These are phyloP conservation scores for Coemansia sp. DNA, from an alignment of 192 early-diverging fungal genomes.

Conservation along the genomic window DNA sequence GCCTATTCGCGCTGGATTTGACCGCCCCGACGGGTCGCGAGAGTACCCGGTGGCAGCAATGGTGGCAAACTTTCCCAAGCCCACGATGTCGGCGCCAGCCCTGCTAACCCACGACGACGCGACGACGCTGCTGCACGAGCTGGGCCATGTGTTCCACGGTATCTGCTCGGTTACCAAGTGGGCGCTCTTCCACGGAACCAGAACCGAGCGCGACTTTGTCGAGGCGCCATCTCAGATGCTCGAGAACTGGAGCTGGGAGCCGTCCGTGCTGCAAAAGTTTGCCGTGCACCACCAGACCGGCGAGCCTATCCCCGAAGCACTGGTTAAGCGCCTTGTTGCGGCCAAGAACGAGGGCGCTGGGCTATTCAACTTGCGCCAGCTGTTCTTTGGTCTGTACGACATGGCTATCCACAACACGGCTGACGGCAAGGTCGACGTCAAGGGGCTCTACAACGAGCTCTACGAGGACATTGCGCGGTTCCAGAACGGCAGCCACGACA, in stretches of 20 bases:
- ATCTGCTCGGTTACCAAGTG: conserved; percentile 74
- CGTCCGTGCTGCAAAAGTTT: conserved; percentile 55
- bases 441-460: conserved; percentile 48
- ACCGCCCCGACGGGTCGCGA: conserved; percentile 54
- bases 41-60: conserved; percentile 69
- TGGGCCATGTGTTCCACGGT: conserved; percentile 69
- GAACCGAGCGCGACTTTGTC: conserved; percentile 80
- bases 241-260: conserved; percentile 80
- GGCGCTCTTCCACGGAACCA: conserved; percentile 75
- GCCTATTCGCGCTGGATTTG: conserved; percentile 68
- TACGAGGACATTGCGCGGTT: conserved; percentile 40
- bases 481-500: conserved; percentile 62
- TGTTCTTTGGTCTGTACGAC: conserved; percentile 78
- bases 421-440: conserved; percentile 47
- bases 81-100: conserved; percentile 64
- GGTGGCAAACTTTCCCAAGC: conserved; percentile 70
- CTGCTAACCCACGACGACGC: conserved; percentile 80
- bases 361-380: conserved; percentile 69
- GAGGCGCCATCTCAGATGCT: conserved; percentile 91
- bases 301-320: conserved; percentile 65
- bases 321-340: conserved; percentile 66
- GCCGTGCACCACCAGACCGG: conserved; percentile 71
- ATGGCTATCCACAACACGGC: conserved; percentile 67
- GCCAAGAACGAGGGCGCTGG: conserved; percentile 77
- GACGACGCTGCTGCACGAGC: conserved; percentile 82